Evolutionary conservation across 345 rosid species (phyloP).

Genomic region (Eutrema yunnanense): DNA sequence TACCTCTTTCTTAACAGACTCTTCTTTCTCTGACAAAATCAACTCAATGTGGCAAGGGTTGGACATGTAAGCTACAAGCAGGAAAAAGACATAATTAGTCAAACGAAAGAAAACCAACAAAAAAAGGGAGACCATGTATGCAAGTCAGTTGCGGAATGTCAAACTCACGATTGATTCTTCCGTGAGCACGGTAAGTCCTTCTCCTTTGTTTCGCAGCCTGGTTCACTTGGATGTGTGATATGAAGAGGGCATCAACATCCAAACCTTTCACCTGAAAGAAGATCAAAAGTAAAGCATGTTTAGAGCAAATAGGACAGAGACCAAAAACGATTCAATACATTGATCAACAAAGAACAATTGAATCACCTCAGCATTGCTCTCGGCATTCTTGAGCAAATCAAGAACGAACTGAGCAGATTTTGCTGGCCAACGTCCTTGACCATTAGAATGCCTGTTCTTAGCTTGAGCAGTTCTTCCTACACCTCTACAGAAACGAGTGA

Average conservation of each 20-base stretch:
- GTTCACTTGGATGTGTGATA: slow-evolving; percentile 92
- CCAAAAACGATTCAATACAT: background rate
- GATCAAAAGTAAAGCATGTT: rapidly evolving
- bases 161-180: slow-evolving; percentile 88
- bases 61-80: slow-evolving; percentile 80
- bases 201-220: slow-evolving; percentile 97
- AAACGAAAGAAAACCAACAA: background rate
- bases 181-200: slow-evolving; percentile 95
- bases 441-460: slow-evolving; percentile 92
- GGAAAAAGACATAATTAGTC: background rate
- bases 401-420: slow-evolving; percentile 86
- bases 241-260: slow-evolving; percentile 79
- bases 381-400: slow-evolving; percentile 91
- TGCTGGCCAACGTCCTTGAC: slow-evolving; percentile 96
- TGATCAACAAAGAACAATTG: rapidly evolving
- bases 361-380: slow-evolving; percentile 89
- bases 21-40: slow-evolving; percentile 88
- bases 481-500: slow-evolving; percentile 88
- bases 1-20: slow-evolving; percentile 95
- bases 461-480: slow-evolving; percentile 99
- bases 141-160: rapidly evolving
- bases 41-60: slow-evolving; percentile 96
- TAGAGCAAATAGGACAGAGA: background rate
- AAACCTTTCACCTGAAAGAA: slow-evolving; percentile 76
- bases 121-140: background rate